These are phyloP conservation scores for Yueomyces sp. DNA, from an alignment of 1,139 yeast genomes.

Conservation along the genomic window DNA sequence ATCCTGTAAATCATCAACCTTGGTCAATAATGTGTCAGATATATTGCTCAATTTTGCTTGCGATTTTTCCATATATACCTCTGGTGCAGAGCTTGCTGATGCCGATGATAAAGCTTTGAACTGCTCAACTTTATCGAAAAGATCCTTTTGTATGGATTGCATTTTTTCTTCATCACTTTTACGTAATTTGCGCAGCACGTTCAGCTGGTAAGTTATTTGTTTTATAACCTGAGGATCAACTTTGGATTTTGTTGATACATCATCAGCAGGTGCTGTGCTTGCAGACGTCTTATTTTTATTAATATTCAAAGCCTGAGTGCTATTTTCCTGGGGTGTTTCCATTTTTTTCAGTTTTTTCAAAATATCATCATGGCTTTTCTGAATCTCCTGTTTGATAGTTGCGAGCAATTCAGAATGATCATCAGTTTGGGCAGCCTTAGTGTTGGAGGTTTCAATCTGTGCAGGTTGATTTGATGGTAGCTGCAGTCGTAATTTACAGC, in stretches of 20 bases:
- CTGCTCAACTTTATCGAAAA: constrained; percentile 37
- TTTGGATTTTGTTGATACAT: constrained; percentile 6
- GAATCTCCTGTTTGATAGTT: constrained; percentile 11
- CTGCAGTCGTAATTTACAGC: constrained; percentile 37
- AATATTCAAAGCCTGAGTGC: too few species aligned
- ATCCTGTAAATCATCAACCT: constrained; percentile 87
- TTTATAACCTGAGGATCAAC: constrained; percentile 18
- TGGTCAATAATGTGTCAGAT: constrained; percentile 60
- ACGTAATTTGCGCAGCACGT: constrained; percentile 52
- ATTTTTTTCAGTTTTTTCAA: constrained; percentile 2
- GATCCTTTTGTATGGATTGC: constrained; percentile 31
- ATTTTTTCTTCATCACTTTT: constrained; percentile 32
- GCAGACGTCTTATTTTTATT: background rate
- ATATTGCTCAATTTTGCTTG: constrained; percentile 63
- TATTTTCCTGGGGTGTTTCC: background rate
- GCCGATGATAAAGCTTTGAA: constrained; percentile 29
- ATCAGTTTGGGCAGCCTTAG: constrained; percentile 1
- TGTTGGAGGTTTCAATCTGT: background rate
- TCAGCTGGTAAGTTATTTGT: constrained; percentile 43
- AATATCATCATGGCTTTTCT: constrained; percentile 8
- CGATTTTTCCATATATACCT: constrained; percentile 67
- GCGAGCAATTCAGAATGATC: constrained; percentile 25
- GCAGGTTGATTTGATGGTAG: background rate
- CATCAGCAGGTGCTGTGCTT: background rate
- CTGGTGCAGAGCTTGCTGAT: constrained; percentile 30